A percentile compares a stretch with the other conserved stretches of the same genome.
Evolutionary conservation across 768 basidiomycete species (phyloP).

Genomic region (Phanerodontia chrysosporium): DNA sequence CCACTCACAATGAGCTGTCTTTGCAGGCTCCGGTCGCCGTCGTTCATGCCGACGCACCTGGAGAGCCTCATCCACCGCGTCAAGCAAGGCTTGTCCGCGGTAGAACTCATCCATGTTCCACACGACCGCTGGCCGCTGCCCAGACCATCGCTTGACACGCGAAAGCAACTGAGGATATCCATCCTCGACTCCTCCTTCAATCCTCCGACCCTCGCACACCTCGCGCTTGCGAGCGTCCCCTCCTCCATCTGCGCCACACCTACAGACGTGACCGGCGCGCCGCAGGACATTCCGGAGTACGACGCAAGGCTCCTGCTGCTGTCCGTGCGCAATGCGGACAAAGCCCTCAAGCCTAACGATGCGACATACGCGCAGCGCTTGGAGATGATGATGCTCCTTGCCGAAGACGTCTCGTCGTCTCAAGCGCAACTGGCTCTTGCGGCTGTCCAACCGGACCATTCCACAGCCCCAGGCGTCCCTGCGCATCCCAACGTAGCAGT

Average conservation of each 20-base stretch:
- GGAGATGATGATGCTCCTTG: slow-evolving; percentile 81
- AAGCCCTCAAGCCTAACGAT: slow-evolving; percentile 63
- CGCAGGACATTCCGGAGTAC: slow-evolving; percentile 32
- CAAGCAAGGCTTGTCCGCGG: slow-evolving; percentile 38
- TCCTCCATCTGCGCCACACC: slow-evolving; percentile 10
- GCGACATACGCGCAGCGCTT: slow-evolving; percentile 74
- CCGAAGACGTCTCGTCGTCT: slow-evolving; percentile 35
- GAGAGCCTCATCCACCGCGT: slow-evolving; percentile 28
- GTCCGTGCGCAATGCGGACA: slow-evolving; percentile 86
- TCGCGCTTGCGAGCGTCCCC: slow-evolving; percentile 58
- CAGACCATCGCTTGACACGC: slow-evolving; percentile 12
- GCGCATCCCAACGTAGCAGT: slow-evolving; percentile 55
- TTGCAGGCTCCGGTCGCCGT: background rate
- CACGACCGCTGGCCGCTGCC: slow-evolving; percentile 66
- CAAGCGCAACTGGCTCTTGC: background rate
- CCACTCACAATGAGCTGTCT: background rate
- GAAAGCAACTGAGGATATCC: slow-evolving; percentile 45
- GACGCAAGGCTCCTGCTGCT: slow-evolving; percentile 77
- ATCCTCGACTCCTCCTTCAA: slow-evolving; percentile 94
- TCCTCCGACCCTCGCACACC: slow-evolving; percentile 84
- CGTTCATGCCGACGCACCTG: background rate
- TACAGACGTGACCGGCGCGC: background rate
- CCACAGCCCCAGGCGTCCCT: background rate
- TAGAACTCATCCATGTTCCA: slow-evolving; percentile 60
- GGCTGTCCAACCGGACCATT: background rate